phyloP scores from a whole-genome alignment of 2,329 filamentous ascomycete species.

The Fusarium luffae region DNA sequence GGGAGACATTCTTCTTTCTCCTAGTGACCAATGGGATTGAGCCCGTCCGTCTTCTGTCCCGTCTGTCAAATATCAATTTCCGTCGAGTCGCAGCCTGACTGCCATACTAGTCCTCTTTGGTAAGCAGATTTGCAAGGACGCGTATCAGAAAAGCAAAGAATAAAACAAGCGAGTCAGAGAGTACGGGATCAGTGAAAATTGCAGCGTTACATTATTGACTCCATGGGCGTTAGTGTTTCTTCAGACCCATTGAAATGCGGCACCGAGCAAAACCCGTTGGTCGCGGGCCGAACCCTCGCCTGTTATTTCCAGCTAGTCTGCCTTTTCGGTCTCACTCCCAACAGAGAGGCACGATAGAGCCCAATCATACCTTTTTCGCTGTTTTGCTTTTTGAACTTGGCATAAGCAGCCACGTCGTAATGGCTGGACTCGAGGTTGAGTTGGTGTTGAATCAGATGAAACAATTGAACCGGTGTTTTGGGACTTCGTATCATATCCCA shows the following conservation, averaged over 20 bases:
- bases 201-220: background rate
- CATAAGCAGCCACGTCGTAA: background rate
- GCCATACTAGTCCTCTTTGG: too few species aligned
- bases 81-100: background rate
- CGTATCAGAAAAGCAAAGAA: background rate
- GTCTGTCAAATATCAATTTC: background rate
- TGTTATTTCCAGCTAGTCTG: too few species aligned
- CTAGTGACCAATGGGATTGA: background rate
- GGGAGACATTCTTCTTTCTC: background rate
- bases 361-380: background rate
- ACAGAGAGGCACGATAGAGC: accelerated
- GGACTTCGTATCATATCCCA: background rate
- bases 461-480: background rate
- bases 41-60: too few species aligned
- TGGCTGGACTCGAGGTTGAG: background rate
- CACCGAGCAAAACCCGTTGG: background rate
- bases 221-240: background rate
- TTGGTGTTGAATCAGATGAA: background rate
- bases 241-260: background rate
- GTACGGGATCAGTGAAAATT: background rate
- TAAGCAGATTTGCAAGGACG: accelerated
- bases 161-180: background rate
- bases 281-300: too few species aligned
- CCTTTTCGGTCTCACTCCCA: too few species aligned
- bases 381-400: background rate